Conservation (phyloP, 2,329 filamentous ascomycete species). For the Neurospora sp. region DNA sequence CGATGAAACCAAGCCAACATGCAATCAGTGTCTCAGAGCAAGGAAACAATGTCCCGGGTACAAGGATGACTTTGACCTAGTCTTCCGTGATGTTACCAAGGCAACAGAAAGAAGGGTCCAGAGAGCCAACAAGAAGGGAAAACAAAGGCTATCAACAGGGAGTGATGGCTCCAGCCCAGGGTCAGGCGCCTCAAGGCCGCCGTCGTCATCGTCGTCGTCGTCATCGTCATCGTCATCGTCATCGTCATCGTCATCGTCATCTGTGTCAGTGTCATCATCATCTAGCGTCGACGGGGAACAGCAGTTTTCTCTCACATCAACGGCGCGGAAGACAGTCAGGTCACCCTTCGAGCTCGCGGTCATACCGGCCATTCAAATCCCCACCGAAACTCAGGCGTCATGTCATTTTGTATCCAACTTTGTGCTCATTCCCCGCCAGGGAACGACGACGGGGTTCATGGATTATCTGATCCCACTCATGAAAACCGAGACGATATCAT, state of each 20-base stretch:
- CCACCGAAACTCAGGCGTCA: slow-evolving; percentile 44
- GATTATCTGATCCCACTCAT: slow-evolving; percentile 50
- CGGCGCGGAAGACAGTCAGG: slow-evolving; percentile 7
- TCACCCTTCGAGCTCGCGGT: slow-evolving; percentile 20
- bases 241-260: slow-evolving; percentile 1
- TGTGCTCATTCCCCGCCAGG: slow-evolving; percentile 42
- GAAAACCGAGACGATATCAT: slow-evolving; percentile 26
- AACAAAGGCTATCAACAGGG: slow-evolving; percentile 19
- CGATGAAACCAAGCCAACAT: slow-evolving; percentile 57
- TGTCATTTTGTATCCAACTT: slow-evolving; percentile 55
- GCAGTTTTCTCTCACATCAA: slow-evolving; percentile 10
- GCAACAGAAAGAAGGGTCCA: slow-evolving; percentile 55
- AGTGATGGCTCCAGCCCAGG: slow-evolving; percentile 1
- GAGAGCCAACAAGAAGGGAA: slow-evolving; percentile 41
- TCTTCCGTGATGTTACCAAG: slow-evolving; percentile 64
- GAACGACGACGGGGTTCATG: slow-evolving; percentile 44
- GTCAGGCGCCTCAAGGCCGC: not conserved
- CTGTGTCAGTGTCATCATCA: not conserved
- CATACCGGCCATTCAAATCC: slow-evolving; percentile 30
- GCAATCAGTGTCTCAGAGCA: slow-evolving; percentile 55
- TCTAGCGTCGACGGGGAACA: not conserved
- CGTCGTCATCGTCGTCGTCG: not conserved
- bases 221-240: slow-evolving; percentile 4
- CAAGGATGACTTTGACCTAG: slow-evolving; percentile 61
- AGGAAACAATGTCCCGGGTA: slow-evolving; percentile 56